Evolutionary conservation across 768 basidiomycete genomes (phyloP), one percentile per base, ranked within the genome.

Genomic region (Obba rivulosa): DNA sequence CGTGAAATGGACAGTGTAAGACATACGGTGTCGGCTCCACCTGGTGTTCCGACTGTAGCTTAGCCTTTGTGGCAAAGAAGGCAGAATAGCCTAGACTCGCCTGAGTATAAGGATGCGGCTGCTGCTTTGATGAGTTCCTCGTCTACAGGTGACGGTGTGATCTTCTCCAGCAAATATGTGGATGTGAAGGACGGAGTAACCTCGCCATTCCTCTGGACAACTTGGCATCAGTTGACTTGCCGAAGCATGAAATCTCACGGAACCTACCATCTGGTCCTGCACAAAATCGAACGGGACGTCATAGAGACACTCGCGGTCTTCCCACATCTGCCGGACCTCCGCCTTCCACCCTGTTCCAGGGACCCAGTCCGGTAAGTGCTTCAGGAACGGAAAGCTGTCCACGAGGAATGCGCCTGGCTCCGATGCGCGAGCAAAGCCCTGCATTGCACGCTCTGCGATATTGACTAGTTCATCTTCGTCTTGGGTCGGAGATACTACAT

Each of bases 321-420:
- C 11, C 50, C 52, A 45, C 65, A 62, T 47, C 49, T 45, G 62
- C 52, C 56, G 17, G 48, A 69, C 72, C 10, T 48, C 55, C 37
- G 55, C 55, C 50, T 69, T 63, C 40, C 69, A 70, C 0, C 61
- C 60, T 8, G 66, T 62, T 8, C 73, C 71, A 0, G 73, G 72
- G 31, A 70, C 50, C 72, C 72, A 74, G 2, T 62, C 39, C 3
- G 72, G 72, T 13, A 74, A 50, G 28, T 66, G 52, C 35, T 56
- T 61, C 23, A 74, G 42, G 21, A 52, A 50, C 4, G 61, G 62
- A 52, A 73, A 39, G 53, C 54, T 34, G 43, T 68, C 66, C 10
- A 63, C 64, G 13, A 65, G 64, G 39, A 66, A 67, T 34, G 69
- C 66, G 3, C 71, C 71, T 4, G 73, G 64, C 10, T 48, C 38